Percentiles rank a stretch among this genome's conserved stretches.
Conservation (phyloP, 2,329 filamentous ascomycete genomes). For the Lecanicillium sp. region DNA sequence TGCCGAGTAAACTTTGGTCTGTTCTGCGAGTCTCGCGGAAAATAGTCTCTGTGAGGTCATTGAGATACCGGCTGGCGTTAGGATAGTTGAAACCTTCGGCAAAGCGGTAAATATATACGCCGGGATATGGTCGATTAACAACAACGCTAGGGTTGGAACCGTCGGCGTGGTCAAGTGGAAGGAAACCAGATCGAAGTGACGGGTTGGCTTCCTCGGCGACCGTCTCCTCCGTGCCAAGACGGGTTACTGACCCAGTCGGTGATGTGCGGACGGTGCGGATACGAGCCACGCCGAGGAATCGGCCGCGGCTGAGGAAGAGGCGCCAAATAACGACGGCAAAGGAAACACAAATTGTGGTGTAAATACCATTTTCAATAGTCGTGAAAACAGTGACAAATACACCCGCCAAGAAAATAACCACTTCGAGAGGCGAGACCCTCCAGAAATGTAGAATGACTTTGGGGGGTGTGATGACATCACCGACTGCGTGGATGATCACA, state of each 20-base stretch:
- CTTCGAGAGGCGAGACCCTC: constrained; percentile 84
- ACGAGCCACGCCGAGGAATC: constrained; percentile 58
- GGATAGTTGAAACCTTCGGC: constrained; percentile 94
- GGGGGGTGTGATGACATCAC: constrained; percentile 83
- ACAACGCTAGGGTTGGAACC: constrained; percentile 81
- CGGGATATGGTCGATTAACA: constrained; percentile 76
- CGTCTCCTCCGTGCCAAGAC: constrained; percentile 20
- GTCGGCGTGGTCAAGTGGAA: constrained; percentile 81
- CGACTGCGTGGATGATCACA: constrained; percentile 93
- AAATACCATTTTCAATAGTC: constrained; percentile 87
- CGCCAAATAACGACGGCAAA: constrained; percentile 75
- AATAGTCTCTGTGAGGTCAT: constrained; percentile 57
- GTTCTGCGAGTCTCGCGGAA: constrained; percentile 38
- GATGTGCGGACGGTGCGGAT: constrained; percentile 9
- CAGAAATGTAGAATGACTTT: constrained; percentile 94
- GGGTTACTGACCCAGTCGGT: constrained; percentile 8
- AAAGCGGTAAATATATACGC: constrained; percentile 93
- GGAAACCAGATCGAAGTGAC: constrained; percentile 65
- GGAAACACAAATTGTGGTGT: constrained; percentile 73
- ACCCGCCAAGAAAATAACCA: constrained; percentile 86
- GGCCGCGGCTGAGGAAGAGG: constrained; percentile 72
- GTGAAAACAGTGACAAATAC: constrained; percentile 85
- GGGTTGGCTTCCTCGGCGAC: constrained; percentile 39
- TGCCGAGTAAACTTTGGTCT: constrained; percentile 33
- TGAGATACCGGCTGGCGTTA: constrained; percentile 82